Base-by-base conservation (phyloP, 208 protist species). In the Trypanosoma congolense region DNA sequence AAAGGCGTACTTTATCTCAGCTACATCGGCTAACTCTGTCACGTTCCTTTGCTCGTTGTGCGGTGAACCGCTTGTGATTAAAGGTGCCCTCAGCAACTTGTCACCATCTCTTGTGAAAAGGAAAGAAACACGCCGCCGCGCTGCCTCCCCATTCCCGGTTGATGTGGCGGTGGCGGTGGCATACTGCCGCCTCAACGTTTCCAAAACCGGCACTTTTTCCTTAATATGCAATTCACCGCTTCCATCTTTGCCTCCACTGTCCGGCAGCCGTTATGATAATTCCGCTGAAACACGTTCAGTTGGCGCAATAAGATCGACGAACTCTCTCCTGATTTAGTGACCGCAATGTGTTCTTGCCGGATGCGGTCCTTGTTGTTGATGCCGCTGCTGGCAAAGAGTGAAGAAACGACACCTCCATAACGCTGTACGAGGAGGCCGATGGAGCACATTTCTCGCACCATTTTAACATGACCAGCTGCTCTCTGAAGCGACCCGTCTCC, bases 21-120 rank as follows among this genome's bases (percentile, higher is more conserved):
- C 61, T 33, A 67, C 52, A 55, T 67, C 61, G 29, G 61, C 61
- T 14, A 67, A 19, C 31, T 67, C 61, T 5, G 42, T 45, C n/a
- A 42, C 24, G 5, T 52, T 30, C 6, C 46, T 42, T 21, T 35
- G 21, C 25, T 21, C 9, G 6, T 44, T 21, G 9, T 47, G 18
- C 25, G 38, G n/a, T 8, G 14, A 35, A 14, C 21, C 38, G 33
- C 56, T 31, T 18, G 40, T 50, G 10, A 65, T 29, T 26, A 36
- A 46, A 0, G 51, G 44, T 26, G 50, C 19, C 9, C 45, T 43
- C 30, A 65, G 19, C 12, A 65, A 24, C 33, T 52, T 52, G 18
- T 58, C 49, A 18, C 42, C 60, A 18, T 58, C 49, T 3, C 35
- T 3, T 24, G 60, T 47, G 5, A 65, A 33, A 14, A 26, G 26